These are phyloP conservation scores for Cantharellus anzutake DNA, from an alignment of 768 basidiomycete genomes.

Conservation along the genomic window DNA sequence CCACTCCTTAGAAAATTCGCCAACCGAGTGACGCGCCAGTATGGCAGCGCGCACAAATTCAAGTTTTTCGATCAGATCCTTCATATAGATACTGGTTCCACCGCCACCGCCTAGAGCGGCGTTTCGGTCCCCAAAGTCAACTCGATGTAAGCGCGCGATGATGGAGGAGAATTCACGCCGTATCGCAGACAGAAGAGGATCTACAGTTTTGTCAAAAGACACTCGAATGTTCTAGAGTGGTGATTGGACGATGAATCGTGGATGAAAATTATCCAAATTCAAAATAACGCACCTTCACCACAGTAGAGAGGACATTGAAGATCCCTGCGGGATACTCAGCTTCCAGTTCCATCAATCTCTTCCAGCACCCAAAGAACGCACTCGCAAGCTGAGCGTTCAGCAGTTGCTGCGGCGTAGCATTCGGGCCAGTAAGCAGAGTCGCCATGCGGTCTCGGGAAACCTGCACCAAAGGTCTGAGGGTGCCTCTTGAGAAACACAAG, in stretches of 20 bases:
- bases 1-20: slow-evolving; percentile 60
- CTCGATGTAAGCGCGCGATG: slow-evolving; percentile 64
- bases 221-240: slow-evolving; percentile 27
- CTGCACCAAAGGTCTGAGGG: slow-evolving; percentile 21
- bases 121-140: slow-evolving; percentile 55
- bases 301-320: slow-evolving; percentile 32
- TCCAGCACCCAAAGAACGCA: slow-evolving; percentile 62
- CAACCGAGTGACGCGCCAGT: slow-evolving; percentile 46
- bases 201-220: slow-evolving; percentile 36
- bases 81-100: slow-evolving; percentile 72
- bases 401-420: slow-evolving; percentile 59
- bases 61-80: slow-evolving; percentile 78
- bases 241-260: not conserved
- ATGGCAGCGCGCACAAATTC: slow-evolving; percentile 64
- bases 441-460: slow-evolving; percentile 61
- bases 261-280: not conserved
- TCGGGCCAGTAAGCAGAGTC: slow-evolving; percentile 50
- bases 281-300: slow-evolving; percentile 31
- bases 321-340: slow-evolving; percentile 49
- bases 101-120: slow-evolving; percentile 48
- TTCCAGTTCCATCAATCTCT: slow-evolving; percentile 41
- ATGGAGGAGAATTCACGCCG: slow-evolving; percentile 66
- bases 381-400: slow-evolving; percentile 63
- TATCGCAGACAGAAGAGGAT: slow-evolving; percentile 47
- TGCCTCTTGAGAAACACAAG: not conserved